phyloP scores from a whole-genome alignment of 805 yeast genomes.

The Pichia membranifaciens region DNA sequence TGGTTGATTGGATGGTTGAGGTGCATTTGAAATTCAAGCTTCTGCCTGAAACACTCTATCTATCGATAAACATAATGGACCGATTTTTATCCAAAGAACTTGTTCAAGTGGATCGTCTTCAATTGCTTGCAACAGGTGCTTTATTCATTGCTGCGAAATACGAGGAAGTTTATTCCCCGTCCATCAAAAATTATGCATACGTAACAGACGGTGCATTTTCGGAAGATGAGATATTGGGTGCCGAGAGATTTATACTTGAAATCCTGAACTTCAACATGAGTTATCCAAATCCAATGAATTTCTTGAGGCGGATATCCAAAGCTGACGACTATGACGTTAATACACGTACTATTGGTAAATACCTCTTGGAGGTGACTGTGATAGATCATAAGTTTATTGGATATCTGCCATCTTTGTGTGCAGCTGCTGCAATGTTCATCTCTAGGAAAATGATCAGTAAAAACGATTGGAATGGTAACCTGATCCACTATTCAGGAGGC shows the following conservation, averaged over 20 bases:
- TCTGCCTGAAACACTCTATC: conserved; percentile 76
- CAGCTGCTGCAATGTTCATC: conserved; percentile 86
- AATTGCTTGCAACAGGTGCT: conserved; percentile 79
- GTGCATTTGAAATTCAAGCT: conserved; percentile 80
- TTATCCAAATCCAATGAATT: conserved; percentile 87
- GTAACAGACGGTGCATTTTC: conserved; percentile 83
- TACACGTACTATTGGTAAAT: conserved; percentile 80
- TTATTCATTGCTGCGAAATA: conserved; percentile 87
- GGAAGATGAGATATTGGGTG: conserved; percentile 74
- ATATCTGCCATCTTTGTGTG: conserved; percentile 65
- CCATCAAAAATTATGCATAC: conserved; percentile 77
- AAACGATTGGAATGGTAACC: conserved; percentile 73
- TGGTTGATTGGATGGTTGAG: conserved; percentile 92
- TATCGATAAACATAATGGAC: conserved; percentile 84
- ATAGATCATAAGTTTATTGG: conserved; percentile 74
- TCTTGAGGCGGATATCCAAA: conserved; percentile 78
- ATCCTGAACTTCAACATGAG: conserved; percentile 68
- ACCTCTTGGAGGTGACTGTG: conserved; percentile 68
- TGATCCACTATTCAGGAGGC: conserved; percentile 90
- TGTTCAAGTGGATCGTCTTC: conserved; percentile 74
- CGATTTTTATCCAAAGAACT: conserved; percentile 70
- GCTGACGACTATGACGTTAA: conserved; percentile 86
- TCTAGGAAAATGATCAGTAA: conserved; percentile 68
- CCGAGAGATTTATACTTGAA: conserved; percentile 74
- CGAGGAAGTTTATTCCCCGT: conserved; percentile 87